A percentile compares a stretch with the other conserved stretches of the same genome.
phyloP scores from a whole-genome alignment of 345 rosid species.

The Dovyalis caffra region DNA sequence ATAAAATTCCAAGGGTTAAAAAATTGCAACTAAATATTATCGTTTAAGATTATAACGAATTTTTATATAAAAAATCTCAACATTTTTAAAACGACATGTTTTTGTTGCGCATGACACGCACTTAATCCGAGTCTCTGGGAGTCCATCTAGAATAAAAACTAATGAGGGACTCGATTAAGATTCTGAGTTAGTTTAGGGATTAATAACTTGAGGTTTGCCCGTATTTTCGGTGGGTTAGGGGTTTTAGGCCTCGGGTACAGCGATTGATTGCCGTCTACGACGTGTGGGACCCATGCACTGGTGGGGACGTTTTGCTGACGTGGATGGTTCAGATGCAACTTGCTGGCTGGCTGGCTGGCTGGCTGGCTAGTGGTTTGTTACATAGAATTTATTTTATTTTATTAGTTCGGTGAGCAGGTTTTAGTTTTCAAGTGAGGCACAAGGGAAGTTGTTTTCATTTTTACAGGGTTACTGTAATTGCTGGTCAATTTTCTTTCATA shows the following conservation, averaged over 20 bases:
- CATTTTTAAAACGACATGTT: not conserved
- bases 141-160: not conserved
- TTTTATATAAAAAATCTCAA: no score
- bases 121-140: not conserved
- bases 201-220: not conserved
- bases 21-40: no score
- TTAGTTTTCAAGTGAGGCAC: not conserved
- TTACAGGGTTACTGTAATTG: no score
- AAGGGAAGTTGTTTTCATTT: no score
- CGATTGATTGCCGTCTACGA: conserved; percentile 11
- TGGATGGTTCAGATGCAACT: not conserved
- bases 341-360: not conserved
- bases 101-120: not conserved
- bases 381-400: not conserved
- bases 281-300: not conserved
- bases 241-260: not conserved
- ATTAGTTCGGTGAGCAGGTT: not conserved
- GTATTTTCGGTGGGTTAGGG: not conserved
- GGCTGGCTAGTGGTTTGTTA: not conserved
- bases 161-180: not conserved
- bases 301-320: not conserved
- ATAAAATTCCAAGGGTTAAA: no score
- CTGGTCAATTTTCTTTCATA: not conserved
- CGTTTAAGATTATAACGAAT: no score
- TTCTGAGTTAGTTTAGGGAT: not conserved